phyloP scores from a whole-genome alignment of 106 monocot genomes.

The Posidonia australis region DNA sequence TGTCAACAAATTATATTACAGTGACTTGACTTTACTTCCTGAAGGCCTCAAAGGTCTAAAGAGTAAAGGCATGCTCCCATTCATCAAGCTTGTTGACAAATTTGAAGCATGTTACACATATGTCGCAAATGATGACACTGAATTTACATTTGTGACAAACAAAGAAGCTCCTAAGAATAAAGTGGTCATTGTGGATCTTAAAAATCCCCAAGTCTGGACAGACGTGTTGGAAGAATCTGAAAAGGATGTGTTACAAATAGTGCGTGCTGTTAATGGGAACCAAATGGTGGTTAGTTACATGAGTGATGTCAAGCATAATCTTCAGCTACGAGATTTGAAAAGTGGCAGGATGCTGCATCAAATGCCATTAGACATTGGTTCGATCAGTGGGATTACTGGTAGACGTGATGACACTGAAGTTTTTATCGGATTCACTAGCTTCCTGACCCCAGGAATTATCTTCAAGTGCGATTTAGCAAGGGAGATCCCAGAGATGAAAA shows the following conservation, averaged over 20 bases:
- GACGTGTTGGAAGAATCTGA: constrained; percentile 52
- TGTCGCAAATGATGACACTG: constrained; percentile 54
- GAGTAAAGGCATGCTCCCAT: constrained; percentile 45
- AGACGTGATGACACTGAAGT: constrained; percentile 44
- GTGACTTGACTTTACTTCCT: constrained; percentile 42
- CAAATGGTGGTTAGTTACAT: constrained; percentile 65
- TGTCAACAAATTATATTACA: constrained; percentile 74
- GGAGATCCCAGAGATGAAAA: constrained; percentile 48
- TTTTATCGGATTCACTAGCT: constrained; percentile 80
- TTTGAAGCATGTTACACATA: constrained; percentile 49
- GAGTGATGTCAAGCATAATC: constrained; percentile 56
- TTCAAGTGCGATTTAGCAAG: constrained; percentile 57
- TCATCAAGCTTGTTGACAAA: constrained; percentile 68
- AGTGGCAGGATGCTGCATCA: constrained; percentile 42
- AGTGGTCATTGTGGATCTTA: constrained; percentile 55
- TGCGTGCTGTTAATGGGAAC: constrained; percentile 46
- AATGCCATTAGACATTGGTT: constrained; percentile 73
- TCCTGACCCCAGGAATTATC: constrained; percentile 76
- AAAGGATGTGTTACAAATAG: constrained; percentile 53
- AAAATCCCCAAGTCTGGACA: constrained; percentile 45
- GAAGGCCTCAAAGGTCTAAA: constrained; percentile 51
- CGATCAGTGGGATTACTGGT: constrained; percentile 43
- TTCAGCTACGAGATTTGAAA: constrained; percentile 63
- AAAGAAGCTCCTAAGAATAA: constrained; percentile 66
- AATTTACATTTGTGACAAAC: constrained; percentile 81